phyloP scores from a whole-genome alignment of 805 yeast species.

The Suhomyces tanzawaensis region DNA sequence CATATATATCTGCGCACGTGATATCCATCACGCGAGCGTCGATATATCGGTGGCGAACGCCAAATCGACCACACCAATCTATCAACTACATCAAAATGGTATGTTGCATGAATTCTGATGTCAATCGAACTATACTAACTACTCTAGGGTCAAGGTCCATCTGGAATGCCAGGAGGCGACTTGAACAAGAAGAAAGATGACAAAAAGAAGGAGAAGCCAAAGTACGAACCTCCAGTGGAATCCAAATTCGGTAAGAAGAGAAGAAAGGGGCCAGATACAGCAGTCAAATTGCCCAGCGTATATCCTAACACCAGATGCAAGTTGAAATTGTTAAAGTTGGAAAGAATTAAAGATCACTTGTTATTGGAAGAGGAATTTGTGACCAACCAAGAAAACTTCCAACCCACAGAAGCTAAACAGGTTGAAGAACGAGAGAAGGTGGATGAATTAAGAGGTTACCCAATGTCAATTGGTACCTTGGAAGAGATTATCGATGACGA shows the following conservation, averaged over 20 bases:
- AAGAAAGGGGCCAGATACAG: constrained; percentile 89
- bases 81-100: not conserved
- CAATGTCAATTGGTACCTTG: constrained; percentile 92
- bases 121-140: constrained; percentile 7
- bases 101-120: not conserved
- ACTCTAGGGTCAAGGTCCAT: constrained; percentile 53
- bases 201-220: constrained; percentile 80
- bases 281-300: constrained; percentile 79
- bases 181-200: constrained; percentile 51
- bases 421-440: constrained; percentile 94
- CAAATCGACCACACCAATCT: not conserved
- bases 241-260: constrained; percentile 90
- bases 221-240: constrained; percentile 98
- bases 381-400: constrained; percentile 88
- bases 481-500: constrained; percentile 98
- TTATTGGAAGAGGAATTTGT: constrained; percentile 95
- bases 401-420: constrained; percentile 94
- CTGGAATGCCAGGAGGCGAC: constrained; percentile 54
- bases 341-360: constrained; percentile 93
- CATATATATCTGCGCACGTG: no score
- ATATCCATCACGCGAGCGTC: not conserved
- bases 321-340: constrained; percentile 84
- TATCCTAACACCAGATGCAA: constrained; percentile 93
- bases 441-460: constrained; percentile 93
- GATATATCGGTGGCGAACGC: not conserved